These are phyloP conservation scores for Neurospora sp. DNA, from an alignment of 495 filamentous ascomycete species.

Conservation along the genomic window DNA sequence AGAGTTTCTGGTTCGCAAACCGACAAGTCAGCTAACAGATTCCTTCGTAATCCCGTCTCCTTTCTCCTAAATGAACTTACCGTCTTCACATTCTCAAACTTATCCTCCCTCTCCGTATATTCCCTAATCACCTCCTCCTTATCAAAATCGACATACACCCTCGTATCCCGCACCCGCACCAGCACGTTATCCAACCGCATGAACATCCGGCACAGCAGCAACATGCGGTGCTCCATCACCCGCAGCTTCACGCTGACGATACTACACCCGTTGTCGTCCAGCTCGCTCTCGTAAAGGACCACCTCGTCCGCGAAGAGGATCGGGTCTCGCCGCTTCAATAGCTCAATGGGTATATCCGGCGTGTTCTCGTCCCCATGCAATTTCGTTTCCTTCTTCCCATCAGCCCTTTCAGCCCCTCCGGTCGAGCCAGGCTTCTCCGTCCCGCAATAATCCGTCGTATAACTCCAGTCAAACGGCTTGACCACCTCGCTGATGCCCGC, in stretches of 20 bases:
- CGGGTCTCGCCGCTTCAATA: conserved; percentile 72
- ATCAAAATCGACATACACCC: conserved; percentile 84
- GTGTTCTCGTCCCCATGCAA: neutral
- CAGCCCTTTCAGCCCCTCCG: neutral
- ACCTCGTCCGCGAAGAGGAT: conserved; percentile 94
- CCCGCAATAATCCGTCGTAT: conserved; percentile 77
- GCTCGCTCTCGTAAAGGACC: conserved; percentile 90
- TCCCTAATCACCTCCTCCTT: conserved; percentile 77
- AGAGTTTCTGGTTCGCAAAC: conserved; percentile 46
- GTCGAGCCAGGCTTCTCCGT: conserved; percentile 28
- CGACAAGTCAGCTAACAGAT: conserved; percentile 1
- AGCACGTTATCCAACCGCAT: conserved; percentile 87
- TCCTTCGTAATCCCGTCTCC: neutral
- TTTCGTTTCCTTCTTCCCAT: neutral
- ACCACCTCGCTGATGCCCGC: conserved; percentile 89
- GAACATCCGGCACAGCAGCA: conserved; percentile 82
- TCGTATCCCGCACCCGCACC: conserved; percentile 76
- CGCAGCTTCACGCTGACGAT: conserved; percentile 79
- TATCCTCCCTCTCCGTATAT: conserved; percentile 73
- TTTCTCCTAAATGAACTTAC: conserved; percentile 32
- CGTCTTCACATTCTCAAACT: conserved; percentile 66
- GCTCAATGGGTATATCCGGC: conserved; percentile 65
- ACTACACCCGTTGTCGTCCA: conserved; percentile 93
- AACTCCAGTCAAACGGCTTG: conserved; percentile 96
- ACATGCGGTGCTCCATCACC: conserved; percentile 79